phyloP scores from a whole-genome alignment of 202 grass and related monocot genomes.

The Tripidium arundinaceum region DNA sequence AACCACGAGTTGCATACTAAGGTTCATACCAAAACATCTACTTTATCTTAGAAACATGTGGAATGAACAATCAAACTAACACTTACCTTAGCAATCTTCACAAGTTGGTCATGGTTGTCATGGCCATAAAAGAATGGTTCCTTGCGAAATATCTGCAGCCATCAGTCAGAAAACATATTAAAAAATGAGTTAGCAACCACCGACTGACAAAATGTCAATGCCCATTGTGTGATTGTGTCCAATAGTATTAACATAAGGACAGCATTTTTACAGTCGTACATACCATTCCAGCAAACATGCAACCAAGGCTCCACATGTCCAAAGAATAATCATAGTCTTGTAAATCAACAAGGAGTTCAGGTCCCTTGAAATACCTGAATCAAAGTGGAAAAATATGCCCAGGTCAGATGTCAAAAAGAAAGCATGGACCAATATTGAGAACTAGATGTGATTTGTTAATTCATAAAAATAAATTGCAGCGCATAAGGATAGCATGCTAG shows the following conservation, averaged over 20 bases:
- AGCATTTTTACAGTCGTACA: slow-evolving; percentile 7
- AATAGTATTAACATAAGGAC: neutral
- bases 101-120: slow-evolving; percentile 81
- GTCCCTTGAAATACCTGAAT: slow-evolving; percentile 76
- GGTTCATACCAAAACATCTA: neutral
- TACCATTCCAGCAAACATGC: slow-evolving; percentile 98
- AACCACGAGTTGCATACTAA: neutral
- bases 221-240: neutral
- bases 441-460: neutral
- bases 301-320: slow-evolving; percentile 90
- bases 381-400: neutral
- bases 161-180: slow-evolving; percentile 27
- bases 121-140: slow-evolving; percentile 86
- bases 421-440: neutral
- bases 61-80: neutral
- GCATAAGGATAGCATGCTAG: neutral
- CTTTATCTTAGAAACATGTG: neutral
- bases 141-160: slow-evolving; percentile 75
- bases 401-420: slow-evolving; percentile 9
- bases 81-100: slow-evolving; percentile 73
- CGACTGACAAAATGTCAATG: neutral
- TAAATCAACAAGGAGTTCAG: slow-evolving; percentile 86
- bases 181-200: neutral
- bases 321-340: slow-evolving; percentile 92
- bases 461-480: neutral